A percentile compares a stretch with the other conserved stretches of the same genome.
Conservation (phyloP, 306 rosid genomes). For the Albizia julibrissin region DNA sequence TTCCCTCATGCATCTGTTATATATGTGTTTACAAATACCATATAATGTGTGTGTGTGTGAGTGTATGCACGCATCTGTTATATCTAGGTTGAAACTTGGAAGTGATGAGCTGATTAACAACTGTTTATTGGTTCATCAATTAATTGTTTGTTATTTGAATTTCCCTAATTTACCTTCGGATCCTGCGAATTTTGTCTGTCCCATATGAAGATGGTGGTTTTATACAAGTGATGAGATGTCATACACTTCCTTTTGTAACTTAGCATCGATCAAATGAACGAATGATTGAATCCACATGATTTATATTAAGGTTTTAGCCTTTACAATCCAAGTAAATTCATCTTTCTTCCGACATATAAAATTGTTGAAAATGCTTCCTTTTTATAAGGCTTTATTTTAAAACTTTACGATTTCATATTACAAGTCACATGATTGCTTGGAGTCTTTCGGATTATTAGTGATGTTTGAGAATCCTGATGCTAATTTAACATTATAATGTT, state of each 20-base stretch:
- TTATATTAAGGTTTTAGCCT: slow-evolving; percentile 26
- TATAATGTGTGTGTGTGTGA: not conserved
- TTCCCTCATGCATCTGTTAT: not conserved
- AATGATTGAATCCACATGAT: slow-evolving; percentile 42
- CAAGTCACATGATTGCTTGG: slow-evolving; percentile 41
- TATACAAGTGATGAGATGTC: slow-evolving; percentile 43
- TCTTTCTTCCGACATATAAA: slow-evolving; percentile 9
- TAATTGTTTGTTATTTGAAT: slow-evolving; percentile 27
- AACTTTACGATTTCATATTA: slow-evolving; percentile 12
- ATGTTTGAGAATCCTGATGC: slow-evolving; percentile 25
- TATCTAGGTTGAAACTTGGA: not conserved
- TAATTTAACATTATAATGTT: slow-evolving; percentile 18
- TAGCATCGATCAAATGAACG: slow-evolving; percentile 26
- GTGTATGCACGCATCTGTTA: not conserved
- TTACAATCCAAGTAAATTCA: slow-evolving; percentile 38
- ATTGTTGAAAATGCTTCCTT: slow-evolving; percentile 35
- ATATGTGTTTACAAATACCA: not conserved
- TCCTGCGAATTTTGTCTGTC: slow-evolving; percentile 48
- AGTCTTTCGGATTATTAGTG: slow-evolving; percentile 42
- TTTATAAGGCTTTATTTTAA: slow-evolving; percentile 27
- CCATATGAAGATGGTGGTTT: slow-evolving; percentile 38
- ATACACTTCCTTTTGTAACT: slow-evolving; percentile 23
- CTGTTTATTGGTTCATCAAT: slow-evolving; percentile 25
- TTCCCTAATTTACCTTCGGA: slow-evolving; percentile 43
- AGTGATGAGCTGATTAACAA: slow-evolving; percentile 17